Percentiles rank a stretch among this genome's conserved stretches.
These are phyloP conservation scores for Blastobotrys niveus DNA, from an alignment of 1,139 yeast genomes.

Conservation along the genomic window DNA sequence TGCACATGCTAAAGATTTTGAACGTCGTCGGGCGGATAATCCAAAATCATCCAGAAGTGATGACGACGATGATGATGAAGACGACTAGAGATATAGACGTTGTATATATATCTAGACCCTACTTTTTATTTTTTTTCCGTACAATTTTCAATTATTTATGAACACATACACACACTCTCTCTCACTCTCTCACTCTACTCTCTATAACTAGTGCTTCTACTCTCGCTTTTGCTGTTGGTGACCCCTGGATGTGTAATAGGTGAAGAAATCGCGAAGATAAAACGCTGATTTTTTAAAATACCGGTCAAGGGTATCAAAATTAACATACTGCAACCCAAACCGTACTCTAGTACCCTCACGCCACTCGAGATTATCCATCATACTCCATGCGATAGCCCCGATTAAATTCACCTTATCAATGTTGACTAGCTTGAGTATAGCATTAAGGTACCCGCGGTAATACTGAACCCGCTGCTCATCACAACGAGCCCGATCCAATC, in stretches of 20 bases:
- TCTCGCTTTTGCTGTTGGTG: too few relatives aligned
- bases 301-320: conserved; percentile 35
- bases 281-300: conserved; percentile 37
- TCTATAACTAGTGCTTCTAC: background rate
- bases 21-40: conserved; percentile 14
- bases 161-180: background rate
- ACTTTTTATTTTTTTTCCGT: background rate
- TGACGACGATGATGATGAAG: conserved; percentile 15
- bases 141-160: background rate
- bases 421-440: conserved; percentile 30
- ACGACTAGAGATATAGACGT: conserved; percentile 6
- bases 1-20: conserved; percentile 14
- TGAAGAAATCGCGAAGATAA: conserved; percentile 25
- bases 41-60: too few relatives aligned
- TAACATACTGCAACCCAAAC: conserved; percentile 38
- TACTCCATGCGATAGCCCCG: conserved; percentile 38
- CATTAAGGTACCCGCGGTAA: conserved; percentile 32
- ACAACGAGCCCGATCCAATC: conserved; percentile 30
- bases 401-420: conserved; percentile 33
- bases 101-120: background rate
- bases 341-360: conserved; percentile 32
- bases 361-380: conserved; percentile 38
- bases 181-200: too few relatives aligned
- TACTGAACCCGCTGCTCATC: conserved; percentile 35
- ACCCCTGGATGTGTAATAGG: conserved; percentile 17